Evolutionary conservation across 192 early-diverging fungal genomes (phyloP), one percentile per base, ranked within the genome.

Genomic region (Linnemannia zychae): DNA sequence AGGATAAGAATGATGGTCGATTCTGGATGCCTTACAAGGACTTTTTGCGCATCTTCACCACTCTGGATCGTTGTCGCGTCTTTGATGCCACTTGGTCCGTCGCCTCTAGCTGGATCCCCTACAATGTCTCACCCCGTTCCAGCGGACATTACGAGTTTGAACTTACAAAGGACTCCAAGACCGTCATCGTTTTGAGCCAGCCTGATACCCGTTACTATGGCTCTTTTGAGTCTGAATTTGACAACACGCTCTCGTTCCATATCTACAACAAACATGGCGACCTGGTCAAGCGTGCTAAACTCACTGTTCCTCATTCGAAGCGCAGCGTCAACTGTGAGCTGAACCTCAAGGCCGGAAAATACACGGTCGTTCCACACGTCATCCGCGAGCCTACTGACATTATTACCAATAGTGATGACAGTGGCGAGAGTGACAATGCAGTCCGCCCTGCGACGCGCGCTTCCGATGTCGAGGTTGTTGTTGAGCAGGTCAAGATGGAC

Each of bases 11-110:
- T 37, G 87, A 88, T 44, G 82, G 87, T 46, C 68, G 63, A 5
- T 88, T 88, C 72, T 88, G 87, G 87, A 88, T 88, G 79, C 72
- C 82, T 16, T 88, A 85, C 60, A 75, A 28, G n/a, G 82, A 84
- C 20, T 88, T 84, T 18, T 66, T 84, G 44, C 44, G 71, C 18
- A 81, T 84, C 68, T 88, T 83, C 48, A 85, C 75, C 28, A 76
- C 75, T 3, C 67, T 88, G 65, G 82, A 81, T 38, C 78, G 80
- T 17, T 81, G 78, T 48, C 60, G 79, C 13, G 63, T 88, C 73
- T 85, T 81, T 80, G 87, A 85, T 38, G 46, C 72, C 1, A 69
- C 69, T 20, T 88, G 87, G 82, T 84, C 74, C 36, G 82, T 84
- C 28, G 79, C 82, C 24, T 81, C 87, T 3, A 78, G 60, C 36